Base-by-base conservation (phyloP, 2,329 filamentous ascomycete genomes). In the Claviceps purpurea region DNA sequence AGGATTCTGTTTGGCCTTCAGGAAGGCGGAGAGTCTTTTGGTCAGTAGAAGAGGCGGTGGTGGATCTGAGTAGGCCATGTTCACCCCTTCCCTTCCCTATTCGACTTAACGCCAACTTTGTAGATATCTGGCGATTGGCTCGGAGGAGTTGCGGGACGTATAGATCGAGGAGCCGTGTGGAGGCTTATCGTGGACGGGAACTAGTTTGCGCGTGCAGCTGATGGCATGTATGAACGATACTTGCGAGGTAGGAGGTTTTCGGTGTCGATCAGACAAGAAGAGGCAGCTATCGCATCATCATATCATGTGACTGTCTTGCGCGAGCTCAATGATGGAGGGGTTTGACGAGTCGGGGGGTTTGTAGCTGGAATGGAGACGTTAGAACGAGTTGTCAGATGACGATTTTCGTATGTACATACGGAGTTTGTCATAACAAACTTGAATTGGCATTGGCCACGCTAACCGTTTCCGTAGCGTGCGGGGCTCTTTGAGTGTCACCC, bases 21-120 rank as follows among this genome's bases (percentile, higher is more conserved):
- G 76, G 65, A 84, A 83, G 54, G 74, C 68, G 30, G 79, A 81
- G 57, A 84, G 74, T 55, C 78, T 78, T 64, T 82, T 83, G 39
- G 77, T 82, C 55, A 88, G 73, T 68, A 89, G 73, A 53, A 81
- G 72, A 26, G 78, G 77, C 40, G 77, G 76, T 40, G 75, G 73
- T 24, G 73, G 70, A 49, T 62, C 62, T 20, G 64, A 59, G 54
- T 64, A 59, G 46, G 69, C 65, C 68, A 70, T 71, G 3, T 34
- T 34, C 30, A 34, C 30, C 10, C 10, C 30, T 34, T 46, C 18
- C 1, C 34, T 46, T 34, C 16, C 16, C 18, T 20, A 4, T 14
- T 37, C 18, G 44, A 4, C 26, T 30, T n/a, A 10, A 24, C 3
- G 14, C 7, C 14, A 18, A 37, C 10, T 26, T 4, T 16, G 20